A percentile compares a stretch with the other conserved stretches of the same genome.
These are phyloP conservation scores for Backusella morwellensis DNA, from an alignment of 192 early-diverging fungal genomes.

Conservation along the genomic window DNA sequence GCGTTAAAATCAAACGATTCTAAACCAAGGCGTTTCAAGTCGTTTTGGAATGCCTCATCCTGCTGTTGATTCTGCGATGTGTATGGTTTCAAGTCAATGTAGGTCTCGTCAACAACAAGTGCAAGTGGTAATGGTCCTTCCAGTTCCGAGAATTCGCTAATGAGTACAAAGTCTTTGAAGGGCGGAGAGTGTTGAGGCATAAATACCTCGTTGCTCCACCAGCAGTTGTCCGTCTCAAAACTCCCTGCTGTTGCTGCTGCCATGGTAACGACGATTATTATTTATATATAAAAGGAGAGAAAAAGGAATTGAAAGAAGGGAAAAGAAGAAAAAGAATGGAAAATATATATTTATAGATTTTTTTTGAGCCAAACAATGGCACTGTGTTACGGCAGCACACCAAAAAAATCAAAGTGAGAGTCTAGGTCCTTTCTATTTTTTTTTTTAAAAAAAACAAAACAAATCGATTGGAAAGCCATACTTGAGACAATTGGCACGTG, in stretches of 20 bases:
- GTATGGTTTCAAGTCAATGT: constrained; percentile 25
- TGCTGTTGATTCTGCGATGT: not conserved
- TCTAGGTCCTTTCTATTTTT: not conserved
- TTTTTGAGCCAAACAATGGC: not conserved
- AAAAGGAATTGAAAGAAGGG: not conserved
- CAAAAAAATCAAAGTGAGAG: not conserved
- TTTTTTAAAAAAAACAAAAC: too few species aligned
- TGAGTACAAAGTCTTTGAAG: constrained; percentile 50
- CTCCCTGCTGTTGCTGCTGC: not conserved
- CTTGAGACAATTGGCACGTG: not conserved
- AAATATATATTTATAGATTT: not conserved
- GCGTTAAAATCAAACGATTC: constrained; percentile 46
- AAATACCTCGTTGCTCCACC: constrained; percentile 30
- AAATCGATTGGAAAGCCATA: not conserved
- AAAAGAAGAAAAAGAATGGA: constrained; percentile 4
- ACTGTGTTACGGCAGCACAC: not conserved
- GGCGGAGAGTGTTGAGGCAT: not conserved
- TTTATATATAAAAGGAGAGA: not conserved
- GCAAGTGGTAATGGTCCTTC: constrained; percentile 51
- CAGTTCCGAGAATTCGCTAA: constrained; percentile 53
- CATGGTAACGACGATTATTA: not conserved
- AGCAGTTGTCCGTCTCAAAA: constrained; percentile 10
- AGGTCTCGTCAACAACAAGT: constrained; percentile 28
- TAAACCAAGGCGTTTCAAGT: constrained; percentile 11
- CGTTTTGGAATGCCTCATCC: not conserved